These are phyloP conservation scores for Sporisorium scitamineum DNA, from an alignment of 1,284 basidiomycete genomes.

Conservation along the genomic window DNA sequence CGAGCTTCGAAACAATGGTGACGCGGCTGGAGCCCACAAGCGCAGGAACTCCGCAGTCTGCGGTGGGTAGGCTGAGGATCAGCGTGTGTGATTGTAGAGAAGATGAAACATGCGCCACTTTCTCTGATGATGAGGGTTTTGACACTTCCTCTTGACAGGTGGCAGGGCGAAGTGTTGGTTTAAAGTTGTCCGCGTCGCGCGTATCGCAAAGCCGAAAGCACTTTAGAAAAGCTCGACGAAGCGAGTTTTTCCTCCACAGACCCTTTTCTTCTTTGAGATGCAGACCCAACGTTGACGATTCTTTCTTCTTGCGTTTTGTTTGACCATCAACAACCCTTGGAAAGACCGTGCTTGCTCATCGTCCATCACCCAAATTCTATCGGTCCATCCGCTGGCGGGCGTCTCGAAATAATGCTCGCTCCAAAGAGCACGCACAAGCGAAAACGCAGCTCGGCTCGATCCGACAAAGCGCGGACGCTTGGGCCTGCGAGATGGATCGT, in stretches of 20 bases:
- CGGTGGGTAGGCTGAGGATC: neutral
- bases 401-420: slow-evolving; percentile 23
- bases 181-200: slow-evolving; percentile 23
- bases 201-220: slow-evolving; percentile 7
- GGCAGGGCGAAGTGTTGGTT: slow-evolving; percentile 22
- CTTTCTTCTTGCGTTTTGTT: neutral
- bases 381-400: neutral
- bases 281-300: neutral
- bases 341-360: neutral
- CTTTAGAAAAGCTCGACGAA: neutral
- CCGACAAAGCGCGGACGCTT: slow-evolving; percentile 51
- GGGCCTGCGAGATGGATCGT: slow-evolving; percentile 41
- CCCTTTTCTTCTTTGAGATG: slow-evolving; percentile 1
- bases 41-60: neutral
- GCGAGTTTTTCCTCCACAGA: neutral
- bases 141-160: no score
- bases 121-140: slow-evolving; percentile 26
- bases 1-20: neutral
- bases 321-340: neutral
- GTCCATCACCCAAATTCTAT: neutral
- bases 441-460: slow-evolving; percentile 60
- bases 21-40: neutral
- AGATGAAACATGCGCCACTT: neutral
- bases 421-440: slow-evolving; percentile 65
- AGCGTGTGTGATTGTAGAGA: neutral